Evolutionary conservation across 2,329 filamentous ascomycete genomes (phyloP), one percentile per base, ranked within the genome.

Genomic region (Sporothrix euskadiensis): DNA sequence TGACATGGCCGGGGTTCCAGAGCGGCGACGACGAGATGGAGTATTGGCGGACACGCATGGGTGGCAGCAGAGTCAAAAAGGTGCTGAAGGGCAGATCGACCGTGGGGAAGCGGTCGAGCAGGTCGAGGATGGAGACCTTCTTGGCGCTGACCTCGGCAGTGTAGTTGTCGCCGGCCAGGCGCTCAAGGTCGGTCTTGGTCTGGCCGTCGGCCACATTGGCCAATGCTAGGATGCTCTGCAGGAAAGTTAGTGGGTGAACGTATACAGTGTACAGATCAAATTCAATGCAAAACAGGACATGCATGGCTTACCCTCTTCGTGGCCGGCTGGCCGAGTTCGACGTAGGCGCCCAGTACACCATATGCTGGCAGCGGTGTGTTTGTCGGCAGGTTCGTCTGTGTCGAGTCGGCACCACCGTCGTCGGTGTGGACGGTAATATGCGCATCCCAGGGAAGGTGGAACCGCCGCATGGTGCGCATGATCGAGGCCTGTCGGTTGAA

Each of bases 1-100:
- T 89, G 74, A 86, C 73, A 83, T 56, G 44, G 32, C 22, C 41
- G 54, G 26, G 83, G 0, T 87, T 83, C 83, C 84, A 83, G 0
- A 92, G 83, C 0, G 92, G 90, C 0, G 91, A 92, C 0, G 91
- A 93, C 0, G 92, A 93, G 78, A 94, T 93, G 22, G 89, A 92
- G 77, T 83, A 83, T 72, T 82, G 81, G 0, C 82, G 78, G 3
- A 79, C 76, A 4, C 81, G 77, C 87, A 93, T 90, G 0, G 90
- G 88, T 0, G 89, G 89, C 1, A 92, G 85, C 83, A 91, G 88
- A 12, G 85, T 83, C 8, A 93, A 82, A 80, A 90, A 92, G 10
- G 86, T 82, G 2, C 84, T 84, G 30, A 93, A 83, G 0, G 89
- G 83, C 0, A 92, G 80, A 0, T 85, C 79, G n/a, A 90, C 83